Percentiles rank a stretch among this genome's conserved stretches.
Conservation (phyloP, 106 monocot species). For the Apostasia shenzhenica region DNA sequence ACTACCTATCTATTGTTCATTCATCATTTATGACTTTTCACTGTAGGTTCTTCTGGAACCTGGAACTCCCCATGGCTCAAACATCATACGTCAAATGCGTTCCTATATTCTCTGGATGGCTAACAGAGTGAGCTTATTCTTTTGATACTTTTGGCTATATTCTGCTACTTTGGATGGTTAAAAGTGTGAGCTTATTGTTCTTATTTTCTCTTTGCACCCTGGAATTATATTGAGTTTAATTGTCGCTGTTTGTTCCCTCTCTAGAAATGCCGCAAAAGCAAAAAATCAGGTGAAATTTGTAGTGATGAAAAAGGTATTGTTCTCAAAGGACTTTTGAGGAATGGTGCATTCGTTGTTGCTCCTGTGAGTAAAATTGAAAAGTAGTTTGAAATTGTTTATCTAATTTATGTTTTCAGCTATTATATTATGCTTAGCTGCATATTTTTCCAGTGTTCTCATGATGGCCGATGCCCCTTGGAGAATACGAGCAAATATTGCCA, state of each 20-base stretch:
- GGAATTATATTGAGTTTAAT: not conserved
- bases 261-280: constrained; percentile 66
- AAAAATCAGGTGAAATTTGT: constrained; percentile 17
- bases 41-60: constrained; percentile 91
- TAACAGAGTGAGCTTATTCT: constrained; percentile 55
- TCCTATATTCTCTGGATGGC: constrained; percentile 94
- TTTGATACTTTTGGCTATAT: not conserved
- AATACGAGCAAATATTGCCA: constrained; percentile 87
- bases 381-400: not conserved
- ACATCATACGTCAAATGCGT: constrained; percentile 84
- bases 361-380: constrained; percentile 54
- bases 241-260: constrained; percentile 2
- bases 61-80: constrained; percentile 95
- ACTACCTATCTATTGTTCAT: no score
- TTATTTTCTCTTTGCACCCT: not conserved
- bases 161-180: not conserved
- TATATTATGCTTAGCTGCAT: constrained; percentile 1
- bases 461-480: constrained; percentile 89
- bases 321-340: constrained; percentile 14
- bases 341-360: constrained; percentile 84
- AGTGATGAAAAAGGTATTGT: constrained; percentile 33
- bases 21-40: not conserved
- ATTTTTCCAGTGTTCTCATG: constrained; percentile 77
- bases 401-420: not conserved
- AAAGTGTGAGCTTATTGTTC: not conserved